These are phyloP conservation scores for Hansenula sp. DNA, from an alignment of 1,139 yeast species.

Conservation along the genomic window DNA sequence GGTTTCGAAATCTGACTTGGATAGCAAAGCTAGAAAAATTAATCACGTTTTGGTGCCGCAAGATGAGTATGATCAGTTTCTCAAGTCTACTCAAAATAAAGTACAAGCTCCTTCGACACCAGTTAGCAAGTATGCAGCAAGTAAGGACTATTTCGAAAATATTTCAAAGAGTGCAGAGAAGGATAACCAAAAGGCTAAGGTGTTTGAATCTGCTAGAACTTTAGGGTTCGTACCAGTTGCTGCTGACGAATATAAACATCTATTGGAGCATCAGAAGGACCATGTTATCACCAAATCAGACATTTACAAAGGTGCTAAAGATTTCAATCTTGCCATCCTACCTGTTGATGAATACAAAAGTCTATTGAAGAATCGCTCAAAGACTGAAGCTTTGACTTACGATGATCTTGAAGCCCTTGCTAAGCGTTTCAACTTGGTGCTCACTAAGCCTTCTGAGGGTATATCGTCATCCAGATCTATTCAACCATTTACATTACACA, in stretches of 20 bases:
- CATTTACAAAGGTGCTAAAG: slow-evolving; percentile 28
- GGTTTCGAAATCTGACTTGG: slow-evolving; percentile 24
- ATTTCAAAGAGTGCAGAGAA: slow-evolving; percentile 25
- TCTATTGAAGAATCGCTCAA: slow-evolving; percentile 21
- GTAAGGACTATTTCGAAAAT: slow-evolving; percentile 29
- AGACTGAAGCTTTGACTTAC: slow-evolving; percentile 18
- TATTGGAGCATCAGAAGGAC: slow-evolving; percentile 26
- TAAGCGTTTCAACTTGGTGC: slow-evolving; percentile 19
- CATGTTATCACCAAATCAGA: slow-evolving; percentile 28
- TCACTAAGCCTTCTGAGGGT: slow-evolving; percentile 7
- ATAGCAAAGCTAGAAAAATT: slow-evolving; percentile 20
- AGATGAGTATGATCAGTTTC: slow-evolving; percentile 19
- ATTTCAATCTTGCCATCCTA: slow-evolving; percentile 26
- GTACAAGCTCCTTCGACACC: slow-evolving; percentile 16
- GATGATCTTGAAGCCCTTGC: slow-evolving; percentile 27
- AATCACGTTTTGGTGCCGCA: slow-evolving; percentile 24
- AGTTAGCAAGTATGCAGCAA: slow-evolving; percentile 26
- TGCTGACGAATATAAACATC: slow-evolving; percentile 26
- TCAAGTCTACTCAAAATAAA: slow-evolving; percentile 1
- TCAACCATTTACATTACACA: slow-evolving; percentile 4
- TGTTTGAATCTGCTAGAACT: slow-evolving; percentile 28
- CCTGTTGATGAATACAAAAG: slow-evolving; percentile 28
- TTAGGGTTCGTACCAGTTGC: slow-evolving; percentile 31
- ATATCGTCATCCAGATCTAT: slow-evolving; percentile 1
- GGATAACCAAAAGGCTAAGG: slow-evolving; percentile 23